Evolutionary conservation across 192 early-diverging fungal species (phyloP).

Genomic region (Paraglomus brasilianum): DNA sequence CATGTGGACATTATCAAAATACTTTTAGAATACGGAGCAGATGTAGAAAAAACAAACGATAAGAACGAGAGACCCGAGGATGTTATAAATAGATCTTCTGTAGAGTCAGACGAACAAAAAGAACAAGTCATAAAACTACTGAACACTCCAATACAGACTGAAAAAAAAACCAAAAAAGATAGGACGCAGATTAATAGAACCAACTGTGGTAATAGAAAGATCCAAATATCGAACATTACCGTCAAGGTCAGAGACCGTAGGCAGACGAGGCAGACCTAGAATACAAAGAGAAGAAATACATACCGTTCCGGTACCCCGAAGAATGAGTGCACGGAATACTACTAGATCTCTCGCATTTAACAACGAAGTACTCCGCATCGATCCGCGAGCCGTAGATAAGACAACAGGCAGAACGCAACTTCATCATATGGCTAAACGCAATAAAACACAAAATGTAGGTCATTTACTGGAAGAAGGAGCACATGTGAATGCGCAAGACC

Average conservation of each 20-base stretch:
- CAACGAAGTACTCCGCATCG: conserved; percentile 42
- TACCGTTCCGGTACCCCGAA: too few species aligned
- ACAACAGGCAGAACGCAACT: conserved; percentile 65
- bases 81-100: conserved; percentile 30
- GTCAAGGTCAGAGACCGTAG: not conserved
- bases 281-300: too few species aligned
- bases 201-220: conserved; percentile 22
- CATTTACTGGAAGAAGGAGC: conserved; percentile 56
- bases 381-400: conserved; percentile 54
- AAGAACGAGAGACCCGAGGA: conserved; percentile 60
- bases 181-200: conserved; percentile 2
- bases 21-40: conserved; percentile 50
- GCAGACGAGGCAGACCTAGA: not conserved
- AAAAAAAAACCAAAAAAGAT: conserved; percentile 20
- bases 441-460: conserved; percentile 44
- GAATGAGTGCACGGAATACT: too few species aligned
- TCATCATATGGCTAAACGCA: conserved; percentile 64
- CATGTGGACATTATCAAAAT: conserved; percentile 46
- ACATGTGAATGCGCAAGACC: conserved; percentile 59
- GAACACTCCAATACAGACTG: conserved; percentile 32
- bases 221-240: not conserved
- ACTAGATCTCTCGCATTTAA: too few species aligned
- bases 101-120: not conserved
- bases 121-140: conserved; percentile 37
- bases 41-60: conserved; percentile 44